phyloP scores from a whole-genome alignment of 176 grass and related monocot species.

The Phragmites australis region DNA sequence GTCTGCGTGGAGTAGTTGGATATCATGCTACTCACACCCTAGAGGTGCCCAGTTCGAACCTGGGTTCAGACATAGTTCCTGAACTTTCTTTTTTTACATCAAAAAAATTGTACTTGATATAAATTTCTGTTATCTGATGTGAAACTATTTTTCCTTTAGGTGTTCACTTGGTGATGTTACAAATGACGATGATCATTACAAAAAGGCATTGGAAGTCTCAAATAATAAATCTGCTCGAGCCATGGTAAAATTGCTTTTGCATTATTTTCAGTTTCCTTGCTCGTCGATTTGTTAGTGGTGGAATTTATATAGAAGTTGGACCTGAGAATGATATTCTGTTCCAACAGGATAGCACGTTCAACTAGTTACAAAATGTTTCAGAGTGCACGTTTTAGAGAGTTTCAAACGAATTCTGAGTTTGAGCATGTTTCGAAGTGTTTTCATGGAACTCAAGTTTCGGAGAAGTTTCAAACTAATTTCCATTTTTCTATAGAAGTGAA shows the following conservation, averaged over 20 bases:
- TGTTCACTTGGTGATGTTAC: constrained; percentile 95
- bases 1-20: too few relatives aligned
- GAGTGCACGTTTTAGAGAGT: not conserved
- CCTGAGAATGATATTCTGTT: not conserved
- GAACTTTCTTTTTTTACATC: too few relatives aligned
- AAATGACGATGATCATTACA: constrained; percentile 73
- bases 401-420: not conserved
- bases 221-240: constrained; percentile 90
- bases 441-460: not conserved
- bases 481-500: not conserved
- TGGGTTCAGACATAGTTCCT: too few relatives aligned
- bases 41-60: too few relatives aligned
- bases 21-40: too few relatives aligned
- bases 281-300: not conserved
- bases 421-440: not conserved
- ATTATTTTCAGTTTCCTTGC: constrained; percentile 33
- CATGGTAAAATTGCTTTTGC: constrained; percentile 52
- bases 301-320: not conserved
- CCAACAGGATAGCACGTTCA: not conserved
- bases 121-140: constrained; percentile 1
- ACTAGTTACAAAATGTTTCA: not conserved
- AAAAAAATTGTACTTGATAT: not conserved
- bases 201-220: constrained; percentile 92
- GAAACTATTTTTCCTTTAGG: constrained; percentile 51
- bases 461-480: not conserved